Base-by-base conservation (phyloP, 768 basidiomycete genomes). In the Hemileccinum impolitum region DNA sequence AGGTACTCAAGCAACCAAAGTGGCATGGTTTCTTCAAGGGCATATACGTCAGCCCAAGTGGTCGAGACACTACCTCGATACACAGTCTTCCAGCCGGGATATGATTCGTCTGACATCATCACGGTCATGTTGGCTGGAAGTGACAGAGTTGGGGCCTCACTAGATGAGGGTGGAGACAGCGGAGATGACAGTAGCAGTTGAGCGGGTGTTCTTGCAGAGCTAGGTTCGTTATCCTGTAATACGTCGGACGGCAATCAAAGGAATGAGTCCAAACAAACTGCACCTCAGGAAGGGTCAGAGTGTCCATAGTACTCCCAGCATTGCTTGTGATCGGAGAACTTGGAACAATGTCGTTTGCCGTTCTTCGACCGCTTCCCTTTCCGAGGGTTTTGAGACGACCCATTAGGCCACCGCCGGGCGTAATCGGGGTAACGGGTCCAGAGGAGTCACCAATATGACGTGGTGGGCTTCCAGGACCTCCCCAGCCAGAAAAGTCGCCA, bases 1-100 rank as follows among this genome's bases (percentile, higher is more conserved):
- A 97, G 69, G 58, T 87, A 95, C 65, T 97, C 91, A 43, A 92
- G 70, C 41, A 96, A 70, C 95, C 95, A 98, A 55, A 84, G 61
- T 3, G 95, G 95, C 75, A 92, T 82, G 34, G 71, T 76, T 58
- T 83, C 80, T 68, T 96, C 94, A 31, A 97, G 72, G 13, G 65
- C 53, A 35, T 71, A 65, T 46, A 72, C 57, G 47, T 87, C 85
- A 2, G 72, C 72, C 45, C 73, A 80, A 8, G 81, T 78, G 30
- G 74, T 75, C 1, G 76, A 74, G 3, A 87, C 81, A 23, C 78
- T 77, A 3, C 90, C 84, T 30, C 90, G 76, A 61, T 94, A 97
- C 1, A 91, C 70, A 3, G 80, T 84, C 3, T 75, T 78, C 81
- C 87, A 94, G 23, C 85, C 85, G 3, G 81, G 81, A 19, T 78